Base-by-base conservation (phyloP, 2,329 filamentous ascomycete species). In the Elsinoe necatrix region DNA sequence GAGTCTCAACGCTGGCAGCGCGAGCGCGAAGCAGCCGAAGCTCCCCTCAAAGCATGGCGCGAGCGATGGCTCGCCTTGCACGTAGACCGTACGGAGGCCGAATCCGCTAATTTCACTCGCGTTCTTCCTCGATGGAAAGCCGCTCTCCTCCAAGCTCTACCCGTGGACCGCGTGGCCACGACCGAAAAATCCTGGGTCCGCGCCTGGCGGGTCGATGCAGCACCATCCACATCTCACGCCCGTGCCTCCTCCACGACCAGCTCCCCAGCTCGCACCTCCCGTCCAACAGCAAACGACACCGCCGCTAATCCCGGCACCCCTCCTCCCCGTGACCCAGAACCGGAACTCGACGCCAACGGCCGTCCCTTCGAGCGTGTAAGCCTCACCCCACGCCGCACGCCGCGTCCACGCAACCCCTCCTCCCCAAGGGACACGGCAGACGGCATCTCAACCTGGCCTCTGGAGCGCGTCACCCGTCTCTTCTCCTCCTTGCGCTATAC, bases 271-370 rank as follows among this genome's bases (percentile, higher is more conserved):
- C 11, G 14, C n/a, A 18, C n/a, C n/a, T n/a, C n/a, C n/a, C n/a
- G n/a, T n/a, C n/a, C n/a, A 21, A 25, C 7, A 18, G 16, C 42
- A 7, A 20, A n/a, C 4, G 9, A 25, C n/a, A 5, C 25, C 9
- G 21, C 29, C 14, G 25, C 47, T 7, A 7, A 11, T 12, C 47
- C 21, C 27, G 29, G 9, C n/a, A 2, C 14, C 9, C 47, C 51
- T 25, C 66, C 66, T n/a, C n/a, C n/a, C n/a, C n/a, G n/a, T n/a
- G n/a, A n/a, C n/a, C n/a, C n/a, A n/a, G n/a, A n/a, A n/a, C 47
- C 56, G 54, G 29, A 43, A 58, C 58, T 61, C 21, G 73, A 76
- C 50, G 66, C 69, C 0, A 71, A 74, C 54, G 74, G 73, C 4
- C 27, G 65, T 0, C 55, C 55, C 0, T 74, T 75, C 50, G 68